A percentile compares a stretch with the other conserved stretches of the same genome.
phyloP scores from a whole-genome alignment of 768 basidiomycete genomes.

The Pisolithus albus region DNA sequence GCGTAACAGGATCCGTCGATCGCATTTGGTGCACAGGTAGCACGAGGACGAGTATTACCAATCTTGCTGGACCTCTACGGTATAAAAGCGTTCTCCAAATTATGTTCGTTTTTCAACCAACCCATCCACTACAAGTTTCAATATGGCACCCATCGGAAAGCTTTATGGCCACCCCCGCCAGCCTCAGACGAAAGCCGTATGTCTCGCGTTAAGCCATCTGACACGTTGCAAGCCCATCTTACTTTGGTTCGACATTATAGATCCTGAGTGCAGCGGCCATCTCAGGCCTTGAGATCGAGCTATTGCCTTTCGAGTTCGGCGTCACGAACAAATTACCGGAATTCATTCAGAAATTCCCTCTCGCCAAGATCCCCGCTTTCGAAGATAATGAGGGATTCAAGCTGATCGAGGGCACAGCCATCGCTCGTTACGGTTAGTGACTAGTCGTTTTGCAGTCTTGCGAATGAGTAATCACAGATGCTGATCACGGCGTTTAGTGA shows the following conservation, averaged over 20 bases:
- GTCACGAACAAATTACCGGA: constrained; percentile 9
- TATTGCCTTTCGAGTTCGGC: neutral
- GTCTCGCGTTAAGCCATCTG: neutral
- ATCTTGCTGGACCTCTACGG: too few relatives aligned
- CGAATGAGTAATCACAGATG: neutral
- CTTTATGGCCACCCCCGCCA: constrained; percentile 10
- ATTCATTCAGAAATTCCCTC: constrained; percentile 10
- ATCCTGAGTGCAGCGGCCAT: constrained; percentile 18
- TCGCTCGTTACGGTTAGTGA: constrained; percentile 12
- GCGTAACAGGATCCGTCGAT: too few relatives aligned
- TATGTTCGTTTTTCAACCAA: too few relatives aligned
- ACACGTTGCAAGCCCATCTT: neutral
- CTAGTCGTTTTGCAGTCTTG: too few relatives aligned
- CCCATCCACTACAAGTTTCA: neutral
- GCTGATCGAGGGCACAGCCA: constrained; percentile 10
- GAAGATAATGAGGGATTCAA: constrained; percentile 13
- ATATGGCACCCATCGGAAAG: constrained; percentile 15
- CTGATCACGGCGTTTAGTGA: constrained; percentile 3
- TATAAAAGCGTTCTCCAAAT: too few relatives aligned
- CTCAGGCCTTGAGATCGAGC: constrained; percentile 8
- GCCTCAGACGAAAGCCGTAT: constrained; percentile 12
- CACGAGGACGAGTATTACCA: too few relatives aligned
- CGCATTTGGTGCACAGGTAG: too few relatives aligned
- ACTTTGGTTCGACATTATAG: neutral
- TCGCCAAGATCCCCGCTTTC: constrained; percentile 17